Percentiles rank a stretch among this genome's conserved stretches.
phyloP scores from a whole-genome alignment of 1,284 basidiomycete genomes.

The Termitomyces sp. region DNA sequence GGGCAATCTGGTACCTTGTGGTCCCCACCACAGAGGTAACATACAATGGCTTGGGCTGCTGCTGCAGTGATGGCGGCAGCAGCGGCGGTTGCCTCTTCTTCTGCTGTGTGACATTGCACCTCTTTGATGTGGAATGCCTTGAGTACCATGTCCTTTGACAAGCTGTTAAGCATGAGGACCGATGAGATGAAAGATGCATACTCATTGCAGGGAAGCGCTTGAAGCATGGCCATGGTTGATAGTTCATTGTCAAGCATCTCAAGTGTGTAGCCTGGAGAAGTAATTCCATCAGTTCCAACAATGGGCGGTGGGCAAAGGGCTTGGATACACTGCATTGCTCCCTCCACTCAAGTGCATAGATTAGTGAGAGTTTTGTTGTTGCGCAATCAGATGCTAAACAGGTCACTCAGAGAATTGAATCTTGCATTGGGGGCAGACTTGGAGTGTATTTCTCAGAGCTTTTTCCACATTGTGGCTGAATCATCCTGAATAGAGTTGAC shows the following conservation, averaged over 20 bases:
- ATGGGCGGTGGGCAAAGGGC: not conserved
- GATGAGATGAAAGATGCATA: not conserved
- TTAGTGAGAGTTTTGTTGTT: not conserved
- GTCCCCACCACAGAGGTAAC: not conserved
- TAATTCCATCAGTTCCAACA: not conserved
- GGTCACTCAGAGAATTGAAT: conserved; percentile 4
- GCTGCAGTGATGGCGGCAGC: not conserved
- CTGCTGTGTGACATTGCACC: not conserved
- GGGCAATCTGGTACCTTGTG: not conserved
- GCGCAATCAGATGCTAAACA: not conserved
- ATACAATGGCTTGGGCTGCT: not conserved
- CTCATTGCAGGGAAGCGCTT: not conserved
- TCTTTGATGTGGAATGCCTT: not conserved
- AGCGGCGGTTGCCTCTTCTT: not conserved
- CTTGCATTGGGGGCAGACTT: conserved; percentile 6
- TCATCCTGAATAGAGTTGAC: not conserved
- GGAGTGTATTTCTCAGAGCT: conserved; percentile 4
- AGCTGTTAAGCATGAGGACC: not conserved
- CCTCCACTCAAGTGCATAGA: not conserved
- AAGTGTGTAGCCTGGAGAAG: not conserved
- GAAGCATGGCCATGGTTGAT: conserved; percentile 4
- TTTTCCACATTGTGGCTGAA: conserved; percentile 5
- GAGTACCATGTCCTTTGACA: not conserved
- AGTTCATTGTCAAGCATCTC: not conserved
- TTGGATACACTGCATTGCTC: not conserved